Conservation (phyloP, 371 early-diverging fungal genomes). For the Mortierella sp. region DNA sequence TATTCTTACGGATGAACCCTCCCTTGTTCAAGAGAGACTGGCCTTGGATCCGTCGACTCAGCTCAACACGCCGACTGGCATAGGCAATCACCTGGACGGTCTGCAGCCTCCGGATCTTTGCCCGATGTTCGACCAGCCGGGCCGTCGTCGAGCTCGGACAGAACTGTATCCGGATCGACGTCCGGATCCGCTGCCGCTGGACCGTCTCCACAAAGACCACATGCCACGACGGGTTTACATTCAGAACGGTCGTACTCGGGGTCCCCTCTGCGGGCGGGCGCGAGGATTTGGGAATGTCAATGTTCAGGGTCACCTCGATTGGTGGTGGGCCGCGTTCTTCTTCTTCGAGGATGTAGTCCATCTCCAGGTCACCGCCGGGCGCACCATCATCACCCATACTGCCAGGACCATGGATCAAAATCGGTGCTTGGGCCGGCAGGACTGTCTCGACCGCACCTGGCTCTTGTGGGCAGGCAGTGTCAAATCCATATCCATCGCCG, state of each 20-base stretch:
- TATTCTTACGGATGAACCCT: conserved; percentile 30
- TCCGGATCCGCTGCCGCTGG: conserved; percentile 21
- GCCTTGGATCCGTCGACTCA: conserved; percentile 37
- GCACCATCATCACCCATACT: neutral
- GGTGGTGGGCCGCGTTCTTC: conserved; percentile 12
- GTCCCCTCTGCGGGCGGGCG: conserved; percentile 19
- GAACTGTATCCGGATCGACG: conserved; percentile 38
- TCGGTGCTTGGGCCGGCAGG: conserved; percentile 23
- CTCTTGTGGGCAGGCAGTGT: neutral
- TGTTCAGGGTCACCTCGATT: conserved; percentile 47
- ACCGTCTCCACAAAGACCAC: conserved; percentile 49
- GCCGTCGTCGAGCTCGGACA: conserved; percentile 28
- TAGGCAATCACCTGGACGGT: conserved; percentile 50
- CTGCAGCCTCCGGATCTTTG: conserved; percentile 18
- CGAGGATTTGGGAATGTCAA: conserved; percentile 46
- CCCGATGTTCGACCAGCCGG: conserved; percentile 13
- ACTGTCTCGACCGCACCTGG: neutral
- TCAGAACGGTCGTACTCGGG: conserved; percentile 28
- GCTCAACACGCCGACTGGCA: conserved; percentile 40
- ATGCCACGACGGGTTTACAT: conserved; percentile 54
- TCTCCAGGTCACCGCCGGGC: conserved; percentile 13
- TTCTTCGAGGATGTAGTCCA: conserved; percentile 16
- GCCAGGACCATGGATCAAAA: conserved; percentile 6
- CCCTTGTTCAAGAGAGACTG: conserved; percentile 29
- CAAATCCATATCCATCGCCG: neutral